Evolutionary conservation across 2,329 filamentous ascomycete genomes (phyloP), one percentile per base, ranked within the genome.

Genomic region (Cadophora gregata): DNA sequence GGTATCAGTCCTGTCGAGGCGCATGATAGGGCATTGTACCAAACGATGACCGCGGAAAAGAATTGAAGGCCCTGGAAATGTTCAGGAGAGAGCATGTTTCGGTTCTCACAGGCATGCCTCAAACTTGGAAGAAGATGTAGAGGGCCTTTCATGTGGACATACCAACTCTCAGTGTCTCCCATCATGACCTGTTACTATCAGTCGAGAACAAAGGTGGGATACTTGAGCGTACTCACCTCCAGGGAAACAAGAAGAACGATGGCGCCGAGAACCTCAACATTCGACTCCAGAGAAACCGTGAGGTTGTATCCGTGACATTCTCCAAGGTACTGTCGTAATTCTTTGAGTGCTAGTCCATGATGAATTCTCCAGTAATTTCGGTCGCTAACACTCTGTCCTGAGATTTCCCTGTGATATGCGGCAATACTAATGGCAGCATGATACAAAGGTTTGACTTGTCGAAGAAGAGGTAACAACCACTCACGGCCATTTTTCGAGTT

Each of bases 371-470:
- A 36, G 24, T 45, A 45, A 14, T 45, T 27, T 7, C 9, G 21
- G 14, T 27, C 38, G 9, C 38, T 36, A 38, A 29, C 3, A 42
- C 36, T 27, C 24, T 42, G n/a, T 6, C 38, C 38, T 19, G 24
- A 29, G 2, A 45, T 14, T 16, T 27, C 36, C n/a, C n/a, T 59
- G 21, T 59, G 56, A 21, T 59, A 45, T 19, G 56, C 56, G 2
- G 56, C 56, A 10, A 45, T 42, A 36, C 56, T 59, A 16, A 59
- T 45, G 12, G 56, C 56, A 59, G 56, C 25, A 29, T 59, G 56
- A 36, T 59, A 59, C 8, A 59, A 24, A 10, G 56, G 56, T 21
- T 59, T 59, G 6, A 59, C 56, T 24, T 45, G 56, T 7, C 45
- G 16, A 7, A 45, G 25, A 24, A 59, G 56, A 3, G 56, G 56